These are phyloP conservation scores for Cryomyces antarcticus DNA, from an alignment of 495 filamentous ascomycete genomes.

Conservation along the genomic window DNA sequence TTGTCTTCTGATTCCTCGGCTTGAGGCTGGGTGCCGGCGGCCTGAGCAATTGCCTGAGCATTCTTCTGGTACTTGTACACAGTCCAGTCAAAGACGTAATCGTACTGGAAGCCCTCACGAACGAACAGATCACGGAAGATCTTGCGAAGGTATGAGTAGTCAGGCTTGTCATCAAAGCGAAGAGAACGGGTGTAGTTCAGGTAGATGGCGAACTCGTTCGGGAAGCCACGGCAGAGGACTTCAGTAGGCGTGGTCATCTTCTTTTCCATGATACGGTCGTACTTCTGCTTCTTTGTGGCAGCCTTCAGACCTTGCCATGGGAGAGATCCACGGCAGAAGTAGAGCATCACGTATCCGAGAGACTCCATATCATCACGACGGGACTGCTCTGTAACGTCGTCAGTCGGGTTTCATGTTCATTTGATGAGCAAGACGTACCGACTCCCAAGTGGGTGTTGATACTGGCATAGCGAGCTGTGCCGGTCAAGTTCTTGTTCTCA, in stretches of 20 bases:
- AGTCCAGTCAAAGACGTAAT: slow-evolving; percentile 99
- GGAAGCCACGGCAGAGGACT: slow-evolving; percentile 96
- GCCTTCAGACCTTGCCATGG: slow-evolving; percentile 99
- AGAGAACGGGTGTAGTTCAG: slow-evolving; percentile 98
- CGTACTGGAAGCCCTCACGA: slow-evolving; percentile 98
- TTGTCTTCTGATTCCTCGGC: slow-evolving; percentile 62
- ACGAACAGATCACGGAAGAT: slow-evolving; percentile 99
- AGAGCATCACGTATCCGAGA: slow-evolving; percentile 97
- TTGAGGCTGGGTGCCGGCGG: slow-evolving; percentile 39
- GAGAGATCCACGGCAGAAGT: slow-evolving; percentile 98
- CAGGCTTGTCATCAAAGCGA: slow-evolving; percentile 98
- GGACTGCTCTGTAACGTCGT: slow-evolving; percentile 56
- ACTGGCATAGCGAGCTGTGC: slow-evolving; percentile 94
- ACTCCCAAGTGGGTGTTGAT: slow-evolving; percentile 99
- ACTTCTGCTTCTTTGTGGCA: slow-evolving; percentile 99
- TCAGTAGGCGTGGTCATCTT: slow-evolving; percentile 99
- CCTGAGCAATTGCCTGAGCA: slow-evolving; percentile 70
- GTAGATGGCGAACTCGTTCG: slow-evolving; percentile 99
- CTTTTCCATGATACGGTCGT: slow-evolving; percentile 99
- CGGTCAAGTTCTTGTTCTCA: slow-evolving; percentile 99
- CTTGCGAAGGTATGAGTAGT: slow-evolving; percentile 99
- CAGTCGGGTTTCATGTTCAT: slow-evolving; percentile 8
- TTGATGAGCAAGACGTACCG: slow-evolving; percentile 29
- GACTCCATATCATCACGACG: slow-evolving; percentile 99
- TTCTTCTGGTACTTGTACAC: slow-evolving; percentile 99